These are phyloP conservation scores for Yarrowia porcina DNA, from an alignment of 805 yeast genomes.

Conservation along the genomic window DNA sequence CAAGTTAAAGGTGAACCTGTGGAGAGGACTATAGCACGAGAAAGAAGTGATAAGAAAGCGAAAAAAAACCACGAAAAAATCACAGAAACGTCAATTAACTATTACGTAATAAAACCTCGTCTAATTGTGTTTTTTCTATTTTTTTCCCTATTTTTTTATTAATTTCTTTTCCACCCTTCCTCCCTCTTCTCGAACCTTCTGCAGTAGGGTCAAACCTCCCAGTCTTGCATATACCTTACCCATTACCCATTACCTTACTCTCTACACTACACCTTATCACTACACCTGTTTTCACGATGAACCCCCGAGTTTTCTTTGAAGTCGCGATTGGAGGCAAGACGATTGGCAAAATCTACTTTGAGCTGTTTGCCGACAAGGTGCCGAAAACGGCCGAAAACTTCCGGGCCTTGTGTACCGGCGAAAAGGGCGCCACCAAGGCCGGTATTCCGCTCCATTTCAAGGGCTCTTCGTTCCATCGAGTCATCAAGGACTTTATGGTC, in stretches of 20 bases:
- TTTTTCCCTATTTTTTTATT: too few relatives aligned
- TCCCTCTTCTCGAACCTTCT: not conserved
- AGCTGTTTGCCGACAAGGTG: slow-evolving; percentile 57
- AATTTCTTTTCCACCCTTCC: too few relatives aligned
- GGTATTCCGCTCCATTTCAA: slow-evolving; percentile 73
- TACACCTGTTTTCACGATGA: not conserved
- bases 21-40: too few relatives aligned
- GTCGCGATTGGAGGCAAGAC: slow-evolving; percentile 66
- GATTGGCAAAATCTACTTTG: slow-evolving; percentile 75
- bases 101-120: too few relatives aligned
- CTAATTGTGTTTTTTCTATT: too few relatives aligned
- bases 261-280: not conserved
- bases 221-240: not conserved
- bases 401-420: slow-evolving; percentile 85
- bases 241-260: not conserved
- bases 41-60: too few relatives aligned
- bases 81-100: too few relatives aligned
- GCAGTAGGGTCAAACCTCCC: not conserved
- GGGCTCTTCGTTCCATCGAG: slow-evolving; percentile 85
- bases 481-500: slow-evolving; percentile 83
- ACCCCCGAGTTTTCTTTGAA: slow-evolving; percentile 69
- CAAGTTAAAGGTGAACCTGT: too few relatives aligned
- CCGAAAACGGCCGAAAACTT: slow-evolving; percentile 91
- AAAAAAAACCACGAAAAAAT: too few relatives aligned
- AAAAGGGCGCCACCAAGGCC: slow-evolving; percentile 58